Evolutionary conservation across 1,139 yeast species (phyloP), one percentile per base, ranked within the genome.

Genomic region (Yamadazyma atmosphaerica): DNA sequence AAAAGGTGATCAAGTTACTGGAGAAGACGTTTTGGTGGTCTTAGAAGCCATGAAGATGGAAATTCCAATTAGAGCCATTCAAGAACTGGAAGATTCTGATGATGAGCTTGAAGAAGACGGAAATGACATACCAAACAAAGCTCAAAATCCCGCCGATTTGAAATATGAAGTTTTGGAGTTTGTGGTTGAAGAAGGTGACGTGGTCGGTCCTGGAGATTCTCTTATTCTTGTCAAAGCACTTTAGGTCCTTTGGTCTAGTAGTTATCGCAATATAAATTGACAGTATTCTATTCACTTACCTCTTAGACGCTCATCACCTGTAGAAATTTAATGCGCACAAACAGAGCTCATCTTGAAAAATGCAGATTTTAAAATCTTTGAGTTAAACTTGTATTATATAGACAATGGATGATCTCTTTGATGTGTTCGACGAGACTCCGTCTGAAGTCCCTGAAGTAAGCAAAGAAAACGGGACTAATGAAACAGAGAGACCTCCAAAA

Each of bases 381-480:
- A n/a, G n/a, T n/a, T n/a, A n/a, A n/a, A n/a, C n/a, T n/a, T n/a
- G n/a, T n/a, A n/a, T n/a, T n/a, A n/a, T n/a, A n/a, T n/a, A n/a
- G n/a, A 23, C 11, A 5, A 48, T 49, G 68, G 74, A 80, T 55
- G 87, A 82, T 50, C 71, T 83, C 44, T 83, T 83, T 54, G 86
- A 75, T 46, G 88, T 83, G 42, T 83, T 83, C 55, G 75, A 76
- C 38, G 89, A 83, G 58, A 63, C 67, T 4, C 79, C 80, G 2
- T 59, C 60, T 1, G 63, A 62, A 10, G 68, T 62, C 8, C 74
- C 77, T 11, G 47, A 45, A 8, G 54, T 53, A 11, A n/a, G n/a
- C n/a, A n/a, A n/a, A n/a, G n/a, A n/a, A n/a, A 37, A 19, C 8
- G 38, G 18, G 33, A 34, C 33, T 23, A 38, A n/a, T n/a, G n/a